phyloP scores from a whole-genome alignment of 2,329 filamentous ascomycete species.

The Penicillium crustosum region DNA sequence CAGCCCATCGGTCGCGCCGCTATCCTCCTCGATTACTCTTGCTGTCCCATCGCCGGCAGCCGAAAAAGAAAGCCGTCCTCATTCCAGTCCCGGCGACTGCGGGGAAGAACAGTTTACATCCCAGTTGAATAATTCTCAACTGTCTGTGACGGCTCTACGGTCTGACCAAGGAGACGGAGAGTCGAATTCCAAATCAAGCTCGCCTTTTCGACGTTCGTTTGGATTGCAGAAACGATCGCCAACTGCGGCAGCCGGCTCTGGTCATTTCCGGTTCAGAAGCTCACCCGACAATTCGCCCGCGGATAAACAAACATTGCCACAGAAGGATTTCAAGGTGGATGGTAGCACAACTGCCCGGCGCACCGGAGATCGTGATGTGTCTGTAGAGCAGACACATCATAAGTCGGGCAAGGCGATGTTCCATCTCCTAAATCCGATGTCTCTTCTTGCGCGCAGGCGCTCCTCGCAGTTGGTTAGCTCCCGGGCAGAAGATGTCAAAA shows the following conservation, averaged over 20 bases:
- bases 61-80: slow-evolving; percentile 30
- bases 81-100: slow-evolving; percentile 34
- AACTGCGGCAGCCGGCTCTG: slow-evolving; percentile 26
- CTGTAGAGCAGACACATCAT: slow-evolving; percentile 30
- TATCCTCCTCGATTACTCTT: slow-evolving; percentile 32
- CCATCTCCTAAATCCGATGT: slow-evolving; percentile 62
- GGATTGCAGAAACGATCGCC: slow-evolving; percentile 36
- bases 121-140: slow-evolving; percentile 31
- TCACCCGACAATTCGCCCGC: slow-evolving; percentile 30
- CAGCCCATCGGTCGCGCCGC: slow-evolving; percentile 25
- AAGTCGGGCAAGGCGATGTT: slow-evolving; percentile 51
- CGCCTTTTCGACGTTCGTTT: slow-evolving; percentile 39
- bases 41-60: slow-evolving; percentile 27
- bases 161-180: slow-evolving; percentile 31
- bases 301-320: slow-evolving; percentile 24
- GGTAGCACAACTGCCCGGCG: slow-evolving; percentile 22
- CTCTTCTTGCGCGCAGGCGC: slow-evolving; percentile 57
- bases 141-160: slow-evolving; percentile 21
- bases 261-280: slow-evolving; percentile 30
- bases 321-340: slow-evolving; percentile 31
- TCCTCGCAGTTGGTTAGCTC: slow-evolving; percentile 53
- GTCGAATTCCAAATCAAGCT: slow-evolving; percentile 32
- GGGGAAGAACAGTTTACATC: slow-evolving; percentile 25
- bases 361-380: slow-evolving; percentile 29
- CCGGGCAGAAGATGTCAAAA: slow-evolving; percentile 52